Evolutionary conservation across 2,329 filamentous ascomycete species (phyloP).

Genomic region (Alternaria sp.): DNA sequence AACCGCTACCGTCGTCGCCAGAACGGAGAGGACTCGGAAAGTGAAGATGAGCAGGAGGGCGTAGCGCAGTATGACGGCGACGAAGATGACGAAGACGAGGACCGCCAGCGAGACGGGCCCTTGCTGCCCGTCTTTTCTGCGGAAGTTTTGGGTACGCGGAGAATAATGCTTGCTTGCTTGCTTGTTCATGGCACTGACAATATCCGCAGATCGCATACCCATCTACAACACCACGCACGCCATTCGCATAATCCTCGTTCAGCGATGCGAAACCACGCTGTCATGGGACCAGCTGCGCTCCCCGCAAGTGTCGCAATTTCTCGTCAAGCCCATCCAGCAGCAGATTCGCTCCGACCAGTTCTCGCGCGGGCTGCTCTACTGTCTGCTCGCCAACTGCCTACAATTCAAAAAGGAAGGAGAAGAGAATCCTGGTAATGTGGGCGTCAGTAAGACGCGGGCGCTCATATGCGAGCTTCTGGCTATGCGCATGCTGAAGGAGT

Average conservation of each 20-base stretch:
- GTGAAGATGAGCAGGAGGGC: conserved; percentile 30
- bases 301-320: conserved; percentile 94
- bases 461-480: conserved; percentile 90
- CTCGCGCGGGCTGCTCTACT: conserved; percentile 85
- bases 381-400: conserved; percentile 89
- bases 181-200: conserved; percentile 39
- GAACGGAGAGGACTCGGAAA: conserved; percentile 31
- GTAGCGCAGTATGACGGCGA: conserved; percentile 39
- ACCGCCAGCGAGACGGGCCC: conserved; percentile 42
- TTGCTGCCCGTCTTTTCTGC: conserved; percentile 53
- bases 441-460: conserved; percentile 82
- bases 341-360: conserved; percentile 85
- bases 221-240: conserved; percentile 91
- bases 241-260: conserved; percentile 82
- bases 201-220: conserved; percentile 75
- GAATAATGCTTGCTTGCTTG: conserved; percentile 17
- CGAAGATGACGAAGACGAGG: conserved; percentile 34
- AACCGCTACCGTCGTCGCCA: conserved; percentile 39
- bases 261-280: conserved; percentile 88
- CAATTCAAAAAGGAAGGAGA: conserved; percentile 92
- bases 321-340: conserved; percentile 94
- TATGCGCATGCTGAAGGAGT: conserved; percentile 89
- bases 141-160: conserved; percentile 45
- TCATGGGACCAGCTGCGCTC: conserved; percentile 95
- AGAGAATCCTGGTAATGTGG: conserved; percentile 81